These are phyloP conservation scores for Triticum turgidum DNA, from an alignment of 176 grass and related monocot species.

Conservation along the genomic window DNA sequence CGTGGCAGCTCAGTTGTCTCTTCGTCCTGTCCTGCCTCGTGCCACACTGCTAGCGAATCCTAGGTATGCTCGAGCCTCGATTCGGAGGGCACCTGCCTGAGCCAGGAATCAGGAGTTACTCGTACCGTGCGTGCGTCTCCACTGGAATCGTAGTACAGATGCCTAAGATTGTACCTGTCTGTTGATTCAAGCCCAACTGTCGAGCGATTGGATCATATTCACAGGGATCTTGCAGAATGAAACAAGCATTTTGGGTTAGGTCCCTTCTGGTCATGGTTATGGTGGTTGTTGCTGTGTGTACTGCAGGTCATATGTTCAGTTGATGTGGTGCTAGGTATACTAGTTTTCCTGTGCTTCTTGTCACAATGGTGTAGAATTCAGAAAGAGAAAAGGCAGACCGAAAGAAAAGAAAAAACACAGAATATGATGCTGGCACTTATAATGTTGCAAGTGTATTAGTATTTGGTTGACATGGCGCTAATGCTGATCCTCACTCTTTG, in stretches of 20 bases:
- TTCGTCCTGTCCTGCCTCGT: neutral
- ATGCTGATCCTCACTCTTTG: neutral
- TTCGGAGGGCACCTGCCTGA: neutral
- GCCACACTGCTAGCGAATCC: no score
- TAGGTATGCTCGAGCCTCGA: neutral
- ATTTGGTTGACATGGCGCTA: neutral
- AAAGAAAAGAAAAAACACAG: neutral
- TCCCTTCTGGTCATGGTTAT: neutral
- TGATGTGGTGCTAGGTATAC: neutral
- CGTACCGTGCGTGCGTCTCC: neutral
- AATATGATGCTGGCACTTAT: neutral
- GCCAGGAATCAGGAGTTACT: neutral
- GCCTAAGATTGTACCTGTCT: neutral
- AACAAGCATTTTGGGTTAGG: neutral
- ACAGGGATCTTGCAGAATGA: neutral
- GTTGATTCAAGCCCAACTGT: neutral
- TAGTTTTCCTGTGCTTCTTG: neutral
- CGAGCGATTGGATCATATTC: neutral
- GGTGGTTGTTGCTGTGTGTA: conserved; percentile 9
- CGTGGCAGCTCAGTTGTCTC: neutral
- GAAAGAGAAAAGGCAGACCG: neutral
- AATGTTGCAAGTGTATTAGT: neutral
- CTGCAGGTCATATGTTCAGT: conserved; percentile 14
- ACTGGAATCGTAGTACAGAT: neutral
- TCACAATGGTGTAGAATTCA: neutral